Percentiles rank a stretch among this genome's conserved stretches.
Evolutionary conservation across 1,284 basidiomycete species (phyloP).

Genomic region (Cerioporus squamosus): DNA sequence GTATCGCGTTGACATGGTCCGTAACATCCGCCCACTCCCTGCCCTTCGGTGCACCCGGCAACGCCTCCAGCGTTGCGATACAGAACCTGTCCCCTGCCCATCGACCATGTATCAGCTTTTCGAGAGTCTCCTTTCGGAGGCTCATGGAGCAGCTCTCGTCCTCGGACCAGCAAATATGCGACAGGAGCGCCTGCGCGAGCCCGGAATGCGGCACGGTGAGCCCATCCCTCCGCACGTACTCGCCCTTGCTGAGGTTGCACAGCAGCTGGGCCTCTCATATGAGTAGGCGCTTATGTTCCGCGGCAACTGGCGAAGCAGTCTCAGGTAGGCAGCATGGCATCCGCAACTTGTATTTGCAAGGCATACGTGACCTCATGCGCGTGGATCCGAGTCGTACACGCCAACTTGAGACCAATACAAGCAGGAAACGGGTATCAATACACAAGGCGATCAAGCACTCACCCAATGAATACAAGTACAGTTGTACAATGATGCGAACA

Average conservation of each 20-base stretch:
- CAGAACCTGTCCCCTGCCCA: slow-evolving; percentile 37
- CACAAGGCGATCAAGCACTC: no score
- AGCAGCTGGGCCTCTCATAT: background rate
- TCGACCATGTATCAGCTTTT: slow-evolving; percentile 9
- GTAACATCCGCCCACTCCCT: slow-evolving; percentile 20
- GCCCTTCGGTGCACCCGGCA: background rate
- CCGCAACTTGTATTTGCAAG: no score
- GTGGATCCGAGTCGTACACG: no score
- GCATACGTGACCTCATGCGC: no score
- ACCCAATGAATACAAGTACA: no score
- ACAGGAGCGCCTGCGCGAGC: slow-evolving; percentile 18
- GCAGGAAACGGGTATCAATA: no score
- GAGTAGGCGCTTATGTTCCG: no score
- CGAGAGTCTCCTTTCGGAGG: background rate
- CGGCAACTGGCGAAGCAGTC: no score
- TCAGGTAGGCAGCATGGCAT: no score
- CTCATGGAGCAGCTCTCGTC: slow-evolving; percentile 5
- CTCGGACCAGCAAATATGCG: slow-evolving; percentile 23
- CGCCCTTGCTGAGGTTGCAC: slow-evolving; percentile 5
- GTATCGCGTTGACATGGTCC: no score
- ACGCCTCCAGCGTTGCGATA: slow-evolving; percentile 26
- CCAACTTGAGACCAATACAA: no score
- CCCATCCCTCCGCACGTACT: background rate
- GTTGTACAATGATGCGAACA: no score
- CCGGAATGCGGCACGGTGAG: background rate